phyloP scores from a whole-genome alignment of 306 rosid genomes.

The Carpinus fangiana region DNA sequence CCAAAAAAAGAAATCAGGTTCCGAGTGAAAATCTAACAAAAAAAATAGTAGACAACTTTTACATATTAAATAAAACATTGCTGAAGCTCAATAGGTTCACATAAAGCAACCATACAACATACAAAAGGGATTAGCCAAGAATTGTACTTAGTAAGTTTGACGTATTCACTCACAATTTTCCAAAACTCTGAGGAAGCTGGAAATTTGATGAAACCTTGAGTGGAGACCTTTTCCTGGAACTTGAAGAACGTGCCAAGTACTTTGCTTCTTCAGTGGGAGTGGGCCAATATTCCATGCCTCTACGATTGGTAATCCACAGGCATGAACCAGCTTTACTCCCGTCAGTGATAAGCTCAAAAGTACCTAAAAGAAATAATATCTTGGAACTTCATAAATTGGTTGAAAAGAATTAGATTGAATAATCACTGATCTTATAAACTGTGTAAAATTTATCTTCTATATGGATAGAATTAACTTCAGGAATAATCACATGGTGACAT shows the following conservation, averaged over 20 bases:
- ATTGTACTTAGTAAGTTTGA: neutral
- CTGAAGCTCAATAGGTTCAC: conserved; percentile 7
- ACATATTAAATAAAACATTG: neutral
- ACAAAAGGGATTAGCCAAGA: neutral
- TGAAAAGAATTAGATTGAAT: conserved; percentile 4
- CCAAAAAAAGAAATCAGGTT: neutral
- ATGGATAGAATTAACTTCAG: neutral
- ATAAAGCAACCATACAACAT: neutral
- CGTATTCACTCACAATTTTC: conserved; percentile 69
- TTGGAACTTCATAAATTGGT: conserved; percentile 29
- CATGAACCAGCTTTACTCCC: conserved; percentile 92
- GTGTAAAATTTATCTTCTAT: neutral
- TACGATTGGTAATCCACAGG: conserved; percentile 91
- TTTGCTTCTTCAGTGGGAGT: conserved; percentile 69
- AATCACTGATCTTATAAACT: conserved; percentile 1
- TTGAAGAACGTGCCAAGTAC: conserved; percentile 40
- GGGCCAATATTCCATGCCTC: conserved; percentile 96
- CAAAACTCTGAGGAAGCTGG: conserved; percentile 71
- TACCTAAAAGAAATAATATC: conserved; percentile 53
- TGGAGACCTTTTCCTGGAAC: conserved; percentile 41
- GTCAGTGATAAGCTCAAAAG: conserved; percentile 82
- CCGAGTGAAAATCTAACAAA: neutral
- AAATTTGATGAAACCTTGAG: conserved; percentile 45
- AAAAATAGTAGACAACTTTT: neutral
- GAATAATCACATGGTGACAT: neutral